A percentile compares a stretch with the other conserved stretches of the same genome.
These are phyloP conservation scores for Penicillium italicum DNA, from an alignment of 2,329 filamentous ascomycete species.

Conservation along the genomic window DNA sequence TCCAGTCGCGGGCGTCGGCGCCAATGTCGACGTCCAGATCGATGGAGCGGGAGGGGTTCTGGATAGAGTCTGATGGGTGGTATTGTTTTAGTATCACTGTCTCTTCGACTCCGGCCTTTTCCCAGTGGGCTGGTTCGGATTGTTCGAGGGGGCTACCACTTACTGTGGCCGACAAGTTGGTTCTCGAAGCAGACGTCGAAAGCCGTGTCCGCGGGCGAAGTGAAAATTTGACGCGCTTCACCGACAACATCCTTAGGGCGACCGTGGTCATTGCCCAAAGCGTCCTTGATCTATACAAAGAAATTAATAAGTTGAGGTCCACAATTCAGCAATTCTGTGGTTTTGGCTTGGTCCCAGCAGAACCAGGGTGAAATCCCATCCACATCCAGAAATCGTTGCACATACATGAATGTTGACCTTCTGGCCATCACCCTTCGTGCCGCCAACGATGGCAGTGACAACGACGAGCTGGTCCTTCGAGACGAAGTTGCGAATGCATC, in stretches of 20 bases:
- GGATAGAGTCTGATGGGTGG: constrained; percentile 32
- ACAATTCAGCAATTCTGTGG: background rate
- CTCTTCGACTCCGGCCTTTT: background rate
- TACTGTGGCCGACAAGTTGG: constrained; percentile 63
- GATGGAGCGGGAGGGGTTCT: constrained; percentile 63
- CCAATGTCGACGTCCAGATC: constrained; percentile 96
- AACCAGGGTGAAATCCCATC: background rate
- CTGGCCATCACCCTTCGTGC: constrained; percentile 88
- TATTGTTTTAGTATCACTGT: background rate
- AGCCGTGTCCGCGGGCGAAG: constrained; percentile 81
- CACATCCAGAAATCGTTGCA: constrained; percentile 1
- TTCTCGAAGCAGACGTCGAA: constrained; percentile 99
- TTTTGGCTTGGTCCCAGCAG: background rate
- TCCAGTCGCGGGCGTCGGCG: constrained; percentile 97
- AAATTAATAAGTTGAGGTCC: constrained; percentile 7
- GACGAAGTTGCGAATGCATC: constrained; percentile 97
- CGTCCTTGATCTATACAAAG: constrained; percentile 74
- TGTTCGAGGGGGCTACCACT: constrained; percentile 32
- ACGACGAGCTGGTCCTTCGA: constrained; percentile 88
- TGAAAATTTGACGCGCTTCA: constrained; percentile 91
- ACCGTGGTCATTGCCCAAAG: constrained; percentile 93
- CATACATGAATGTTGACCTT: constrained; percentile 85
- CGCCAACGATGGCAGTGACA: constrained; percentile 83
- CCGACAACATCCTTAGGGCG: constrained; percentile 85
- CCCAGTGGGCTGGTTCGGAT: background rate